Percentiles rank a stretch among this genome's conserved stretches.
Evolutionary conservation across 148 eudicot species (phyloP).

Genomic region (Chenopodium quinoa): DNA sequence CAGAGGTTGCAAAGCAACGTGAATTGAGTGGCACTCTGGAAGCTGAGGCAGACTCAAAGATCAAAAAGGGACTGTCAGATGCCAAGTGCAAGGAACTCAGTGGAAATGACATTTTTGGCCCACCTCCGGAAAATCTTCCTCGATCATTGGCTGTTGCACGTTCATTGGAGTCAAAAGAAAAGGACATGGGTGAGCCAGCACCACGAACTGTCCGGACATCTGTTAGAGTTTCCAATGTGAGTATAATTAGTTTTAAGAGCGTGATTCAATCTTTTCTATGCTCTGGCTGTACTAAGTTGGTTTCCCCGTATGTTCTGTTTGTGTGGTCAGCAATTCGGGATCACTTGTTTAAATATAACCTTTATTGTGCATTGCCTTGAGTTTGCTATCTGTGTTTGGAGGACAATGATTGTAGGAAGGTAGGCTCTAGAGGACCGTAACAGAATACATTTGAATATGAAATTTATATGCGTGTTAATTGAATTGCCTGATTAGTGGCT

Average conservation of each 20-base stretch:
- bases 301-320: neutral
- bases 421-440: neutral
- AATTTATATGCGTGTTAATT: neutral
- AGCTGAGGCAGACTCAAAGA: constrained; percentile 52
- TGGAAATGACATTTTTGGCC: constrained; percentile 92
- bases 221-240: constrained; percentile 90
- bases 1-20: constrained; percentile 96
- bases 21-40: constrained; percentile 75
- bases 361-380: neutral
- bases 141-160: constrained; percentile 74
- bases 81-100: constrained; percentile 92
- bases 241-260: constrained; percentile 17
- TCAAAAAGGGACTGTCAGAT: constrained; percentile 63
- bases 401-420: neutral
- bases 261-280: neutral
- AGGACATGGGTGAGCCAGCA: constrained; percentile 75
- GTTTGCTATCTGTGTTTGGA: neutral
- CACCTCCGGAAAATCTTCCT: constrained; percentile 74
- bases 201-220: constrained; percentile 77
- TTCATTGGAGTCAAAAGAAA: constrained; percentile 53
- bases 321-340: neutral
- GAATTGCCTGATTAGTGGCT: neutral
- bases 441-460: neutral
- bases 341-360: neutral
- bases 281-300: neutral